phyloP scores from a whole-genome alignment of 352 stramenopile genomes.

The Phytophthora melonis region DNA sequence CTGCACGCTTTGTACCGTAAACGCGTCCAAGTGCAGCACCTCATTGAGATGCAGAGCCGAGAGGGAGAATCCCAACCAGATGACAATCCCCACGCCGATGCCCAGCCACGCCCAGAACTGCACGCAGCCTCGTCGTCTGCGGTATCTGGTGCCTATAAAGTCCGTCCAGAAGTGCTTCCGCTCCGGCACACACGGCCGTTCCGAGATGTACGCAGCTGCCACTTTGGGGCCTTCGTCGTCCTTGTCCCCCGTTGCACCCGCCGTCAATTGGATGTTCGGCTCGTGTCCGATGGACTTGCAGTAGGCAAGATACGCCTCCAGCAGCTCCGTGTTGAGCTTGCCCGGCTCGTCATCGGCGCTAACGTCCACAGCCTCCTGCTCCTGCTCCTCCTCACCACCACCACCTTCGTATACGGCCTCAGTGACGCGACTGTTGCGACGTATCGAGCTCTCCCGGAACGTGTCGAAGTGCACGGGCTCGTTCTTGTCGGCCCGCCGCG shows the following conservation, averaged over 20 bases:
- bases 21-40: constrained; percentile 73
- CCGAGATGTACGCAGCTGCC: constrained; percentile 16
- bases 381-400: constrained; percentile 65
- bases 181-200: constrained; percentile 25
- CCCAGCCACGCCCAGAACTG: constrained; percentile 44
- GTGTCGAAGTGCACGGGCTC: constrained; percentile 55
- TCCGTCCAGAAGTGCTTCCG: constrained; percentile 55
- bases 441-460: constrained; percentile 48
- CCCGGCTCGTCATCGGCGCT: constrained; percentile 37
- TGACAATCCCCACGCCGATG: constrained; percentile 44
- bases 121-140: constrained; percentile 34
- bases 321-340: constrained; percentile 76
- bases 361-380: not conserved
- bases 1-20: constrained; percentile 56
- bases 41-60: constrained; percentile 56
- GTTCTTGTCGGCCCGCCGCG: constrained; percentile 59
- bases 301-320: constrained; percentile 95
- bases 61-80: constrained; percentile 39
- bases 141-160: constrained; percentile 55
- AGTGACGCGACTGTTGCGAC: constrained; percentile 16
- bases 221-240: not conserved
- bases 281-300: constrained; percentile 86
- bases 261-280: constrained; percentile 56
- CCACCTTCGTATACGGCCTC: constrained; percentile 33
- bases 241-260: not conserved